A percentile compares a stretch with the other conserved stretches of the same genome.
Evolutionary conservation across 1,284 basidiomycete species (phyloP).

Genomic region (Moesziomyces parantarcticus): DNA sequence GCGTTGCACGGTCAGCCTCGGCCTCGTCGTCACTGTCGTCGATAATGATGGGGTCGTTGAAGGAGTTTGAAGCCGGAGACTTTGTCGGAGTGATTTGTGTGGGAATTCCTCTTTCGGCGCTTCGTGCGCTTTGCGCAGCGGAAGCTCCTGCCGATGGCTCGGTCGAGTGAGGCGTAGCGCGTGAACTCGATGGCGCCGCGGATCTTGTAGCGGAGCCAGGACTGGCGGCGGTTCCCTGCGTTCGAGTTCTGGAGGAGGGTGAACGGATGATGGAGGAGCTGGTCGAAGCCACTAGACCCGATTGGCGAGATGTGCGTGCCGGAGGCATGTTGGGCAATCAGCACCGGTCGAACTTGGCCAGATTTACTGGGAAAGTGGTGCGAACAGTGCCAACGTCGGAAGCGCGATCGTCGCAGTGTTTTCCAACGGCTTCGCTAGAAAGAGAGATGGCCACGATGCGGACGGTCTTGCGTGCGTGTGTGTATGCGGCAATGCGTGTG

Average conservation of each 20-base stretch:
- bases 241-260: neutral
- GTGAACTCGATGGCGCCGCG: neutral
- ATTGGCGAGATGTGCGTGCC: constrained; percentile 4
- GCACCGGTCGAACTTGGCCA: neutral
- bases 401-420: too few relatives aligned
- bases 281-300: constrained; percentile 7
- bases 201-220: neutral
- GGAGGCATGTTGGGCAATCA: constrained; percentile 13
- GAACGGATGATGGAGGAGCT: constrained; percentile 3
- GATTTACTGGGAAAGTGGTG: too few relatives aligned
- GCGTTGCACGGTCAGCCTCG: neutral
- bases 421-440: too few relatives aligned
- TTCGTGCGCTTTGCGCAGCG: neutral
- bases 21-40: constrained; percentile 22
- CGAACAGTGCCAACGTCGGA: too few relatives aligned
- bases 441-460: too few relatives aligned
- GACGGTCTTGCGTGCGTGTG: too few relatives aligned
- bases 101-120: neutral
- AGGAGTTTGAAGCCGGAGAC: neutral
- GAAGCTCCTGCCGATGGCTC: neutral
- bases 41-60: constrained; percentile 17
- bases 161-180: neutral
- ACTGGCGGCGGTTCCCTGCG: neutral
- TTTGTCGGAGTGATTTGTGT: neutral
- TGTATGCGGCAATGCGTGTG: too few relatives aligned